phyloP scores from a whole-genome alignment of 129 eudicot genomes.

The Deinandra increscens region DNA sequence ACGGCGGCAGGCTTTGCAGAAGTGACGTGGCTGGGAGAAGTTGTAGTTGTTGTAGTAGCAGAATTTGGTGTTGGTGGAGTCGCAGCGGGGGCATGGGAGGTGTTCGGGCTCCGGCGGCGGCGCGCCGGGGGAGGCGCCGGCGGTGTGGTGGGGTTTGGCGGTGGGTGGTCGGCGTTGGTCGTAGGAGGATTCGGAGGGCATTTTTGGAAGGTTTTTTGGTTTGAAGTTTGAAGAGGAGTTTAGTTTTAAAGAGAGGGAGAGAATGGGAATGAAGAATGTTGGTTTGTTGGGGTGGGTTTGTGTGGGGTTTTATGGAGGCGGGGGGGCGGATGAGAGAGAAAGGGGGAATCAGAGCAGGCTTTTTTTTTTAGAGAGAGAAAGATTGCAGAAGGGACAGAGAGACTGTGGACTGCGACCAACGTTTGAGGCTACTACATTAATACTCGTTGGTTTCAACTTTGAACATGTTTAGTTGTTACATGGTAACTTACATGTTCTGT shows the following conservation, averaged over 20 bases:
- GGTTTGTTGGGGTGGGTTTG: background rate
- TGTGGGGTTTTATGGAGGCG: slow-evolving; percentile 47
- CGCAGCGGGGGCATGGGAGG: slow-evolving; percentile 83
- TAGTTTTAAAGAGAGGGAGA: background rate
- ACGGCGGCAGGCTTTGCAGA: slow-evolving; percentile 75
- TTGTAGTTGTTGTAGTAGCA: slow-evolving; percentile 95
- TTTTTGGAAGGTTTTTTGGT: background rate
- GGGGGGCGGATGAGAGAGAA: slow-evolving; percentile 29
- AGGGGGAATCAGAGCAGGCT: background rate
- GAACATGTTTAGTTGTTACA: too few relatives aligned
- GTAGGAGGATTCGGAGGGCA: slow-evolving; percentile 42
- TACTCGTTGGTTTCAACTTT: background rate
- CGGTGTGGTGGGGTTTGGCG: slow-evolving; percentile 29
- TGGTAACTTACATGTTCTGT: too few relatives aligned
- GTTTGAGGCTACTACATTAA: slow-evolving; percentile 19
- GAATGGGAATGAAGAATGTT: background rate
- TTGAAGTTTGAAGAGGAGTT: too few relatives aligned
- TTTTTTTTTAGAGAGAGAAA: background rate
- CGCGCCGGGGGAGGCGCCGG: slow-evolving; percentile 21
- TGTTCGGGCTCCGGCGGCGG: slow-evolving; percentile 77
- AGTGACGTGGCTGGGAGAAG: slow-evolving; percentile 89
- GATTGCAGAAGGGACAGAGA: background rate
- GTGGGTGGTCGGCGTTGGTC: slow-evolving; percentile 31
- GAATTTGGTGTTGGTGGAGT: slow-evolving; percentile 76
- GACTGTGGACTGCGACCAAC: slow-evolving; percentile 31